Evolutionary conservation across 1,284 basidiomycete genomes (phyloP).

Genomic region (Sanghuangporus sanghuang): DNA sequence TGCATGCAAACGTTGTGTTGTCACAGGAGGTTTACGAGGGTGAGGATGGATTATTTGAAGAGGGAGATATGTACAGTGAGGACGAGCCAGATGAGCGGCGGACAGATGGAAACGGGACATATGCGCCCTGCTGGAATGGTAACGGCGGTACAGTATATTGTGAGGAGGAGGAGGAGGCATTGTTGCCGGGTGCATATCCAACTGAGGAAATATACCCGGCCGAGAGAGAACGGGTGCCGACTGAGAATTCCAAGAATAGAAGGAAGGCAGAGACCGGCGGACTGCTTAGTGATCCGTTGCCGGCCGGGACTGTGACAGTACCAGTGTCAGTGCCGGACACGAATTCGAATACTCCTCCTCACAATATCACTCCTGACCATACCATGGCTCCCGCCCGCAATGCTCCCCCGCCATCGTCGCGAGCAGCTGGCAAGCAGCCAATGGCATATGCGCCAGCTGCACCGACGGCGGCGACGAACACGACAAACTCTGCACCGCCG

Average conservation of each 20-base stretch:
- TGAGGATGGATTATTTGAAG: slow-evolving; percentile 38
- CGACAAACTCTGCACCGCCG: slow-evolving; percentile 26
- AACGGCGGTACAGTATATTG: slow-evolving; percentile 31
- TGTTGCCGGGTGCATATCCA: slow-evolving; percentile 14
- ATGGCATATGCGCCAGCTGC: slow-evolving; percentile 30
- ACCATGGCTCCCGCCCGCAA: slow-evolving; percentile 39
- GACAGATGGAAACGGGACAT: slow-evolving; percentile 20
- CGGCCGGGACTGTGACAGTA: slow-evolving; percentile 31
- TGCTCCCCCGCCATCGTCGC: slow-evolving; percentile 21
- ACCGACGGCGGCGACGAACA: slow-evolving; percentile 28
- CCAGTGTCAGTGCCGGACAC: slow-evolving; percentile 3
- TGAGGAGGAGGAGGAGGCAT: slow-evolving; percentile 34
- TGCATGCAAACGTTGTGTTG: slow-evolving; percentile 35
- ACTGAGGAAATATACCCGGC: slow-evolving; percentile 11
- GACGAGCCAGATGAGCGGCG: slow-evolving; percentile 10
- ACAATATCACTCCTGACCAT: slow-evolving; percentile 23
- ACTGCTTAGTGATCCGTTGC: slow-evolving; percentile 2
- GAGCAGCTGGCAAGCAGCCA: slow-evolving; percentile 21
- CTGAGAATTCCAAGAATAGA: slow-evolving; percentile 30
- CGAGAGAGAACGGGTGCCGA: slow-evolving; percentile 28
- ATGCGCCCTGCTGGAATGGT: slow-evolving; percentile 3
- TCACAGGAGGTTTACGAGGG: slow-evolving; percentile 30
- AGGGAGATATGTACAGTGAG: slow-evolving; percentile 27
- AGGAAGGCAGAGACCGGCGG: slow-evolving; percentile 28
- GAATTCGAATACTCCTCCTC: background rate